phyloP scores from a whole-genome alignment of 2,329 filamentous ascomycete species.

The Pyrenochaeta sp. region DNA sequence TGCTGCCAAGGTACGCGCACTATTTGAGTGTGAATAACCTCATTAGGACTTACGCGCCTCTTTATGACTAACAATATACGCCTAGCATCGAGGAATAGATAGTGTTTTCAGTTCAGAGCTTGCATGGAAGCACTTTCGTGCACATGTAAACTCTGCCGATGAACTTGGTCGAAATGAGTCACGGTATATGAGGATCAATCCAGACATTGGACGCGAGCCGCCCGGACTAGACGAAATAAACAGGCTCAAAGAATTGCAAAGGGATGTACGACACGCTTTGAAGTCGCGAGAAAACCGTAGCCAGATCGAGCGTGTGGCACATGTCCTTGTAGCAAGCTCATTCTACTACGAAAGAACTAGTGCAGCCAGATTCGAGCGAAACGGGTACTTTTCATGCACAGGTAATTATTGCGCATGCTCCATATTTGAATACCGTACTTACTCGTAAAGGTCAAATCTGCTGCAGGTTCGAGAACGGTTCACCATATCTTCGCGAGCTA shows the following conservation, averaged over 20 bases:
- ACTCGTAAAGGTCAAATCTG: conserved; percentile 12
- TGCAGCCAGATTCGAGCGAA: background rate
- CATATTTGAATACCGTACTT: no score
- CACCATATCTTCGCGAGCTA: background rate
- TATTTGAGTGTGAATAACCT: no score
- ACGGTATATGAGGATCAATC: conserved; percentile 19
- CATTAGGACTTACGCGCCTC: no score
- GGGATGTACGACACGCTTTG: background rate
- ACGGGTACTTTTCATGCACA: background rate
- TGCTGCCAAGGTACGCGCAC: no score
- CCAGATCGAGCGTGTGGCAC: conserved; percentile 14
- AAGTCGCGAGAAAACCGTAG: background rate
- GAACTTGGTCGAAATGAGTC: background rate
- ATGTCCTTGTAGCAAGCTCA: conserved; percentile 20
- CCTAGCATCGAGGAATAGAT: conserved; percentile 1
- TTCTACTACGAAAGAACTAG: conserved; percentile 28
- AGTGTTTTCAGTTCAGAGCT: conserved; percentile 5
- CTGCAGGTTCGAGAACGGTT: conserved; percentile 16
- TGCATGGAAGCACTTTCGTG: conserved; percentile 3
- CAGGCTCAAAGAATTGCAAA: conserved; percentile 4
- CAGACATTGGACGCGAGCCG: background rate
- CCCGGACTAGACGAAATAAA: conserved; percentile 16
- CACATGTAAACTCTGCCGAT: background rate
- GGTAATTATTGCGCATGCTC: no score
- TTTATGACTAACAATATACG: background rate